Evolutionary conservation across 2,329 filamentous ascomycete species (phyloP), one percentile per base, ranked within the genome.

Genomic region (Ophiocordyceps camponoti-rufipedis): DNA sequence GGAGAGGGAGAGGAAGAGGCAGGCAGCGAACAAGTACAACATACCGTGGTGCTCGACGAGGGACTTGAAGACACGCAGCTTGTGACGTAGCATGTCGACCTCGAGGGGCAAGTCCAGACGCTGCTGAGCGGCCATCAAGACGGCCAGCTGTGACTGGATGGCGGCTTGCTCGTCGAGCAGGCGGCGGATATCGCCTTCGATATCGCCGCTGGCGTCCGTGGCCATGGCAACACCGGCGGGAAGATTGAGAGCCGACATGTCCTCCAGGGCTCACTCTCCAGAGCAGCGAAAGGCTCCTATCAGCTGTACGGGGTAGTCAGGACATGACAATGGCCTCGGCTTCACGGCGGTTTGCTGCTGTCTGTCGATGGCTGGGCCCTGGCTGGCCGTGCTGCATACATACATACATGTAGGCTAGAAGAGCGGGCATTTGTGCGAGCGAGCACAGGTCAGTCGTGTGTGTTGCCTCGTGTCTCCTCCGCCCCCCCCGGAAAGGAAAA

Each of bases 21-120:
- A n/a, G n/a, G n/a, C n/a, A n/a, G 7, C 47, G 45, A 48, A 54
- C 3, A 23, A 23, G 23, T 23, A 16, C 5, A 38, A 38, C 4
- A 61, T 62, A 76, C 73, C 65, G 54, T 72, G 65, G 48, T 63
- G 64, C 50, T 68, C 62, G 45, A 65, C 65, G 56, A 70, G 69
- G 46, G 60, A 58, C 52, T 69, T 65, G 47, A 77, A 60, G 41
- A 67, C 63, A 47, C 63, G 66, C 46, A 70, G 60, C 57, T 76
- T 77, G 57, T 72, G 66, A 48, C 69, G 71, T 53, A 78, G 60
- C 69, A 75, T 73, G 44, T 66, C 63, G 28, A 74, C 60, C 60
- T 77, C 73, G 43, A 65, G 50, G 49, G 63, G 64, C 51, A 66
- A 58, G 55, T 72, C 67, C 45, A 66, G 62, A 43, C 64, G 64